Conservation (phyloP, 169 alveolate species). For the Plasmodium knowlesi region DNA sequence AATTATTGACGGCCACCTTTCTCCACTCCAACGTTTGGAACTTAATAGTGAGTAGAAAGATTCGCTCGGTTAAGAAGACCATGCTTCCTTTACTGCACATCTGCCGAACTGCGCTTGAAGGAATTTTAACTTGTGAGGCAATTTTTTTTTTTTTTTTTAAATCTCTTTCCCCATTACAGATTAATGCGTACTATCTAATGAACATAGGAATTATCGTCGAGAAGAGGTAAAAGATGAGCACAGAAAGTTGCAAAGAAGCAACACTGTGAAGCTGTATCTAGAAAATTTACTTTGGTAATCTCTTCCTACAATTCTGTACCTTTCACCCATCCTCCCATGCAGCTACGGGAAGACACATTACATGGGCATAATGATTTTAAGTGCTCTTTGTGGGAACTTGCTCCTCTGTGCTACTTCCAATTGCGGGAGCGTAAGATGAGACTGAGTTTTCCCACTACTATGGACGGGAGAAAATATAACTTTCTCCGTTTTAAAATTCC, state of each 20-base stretch:
- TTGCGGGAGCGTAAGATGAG: conserved; percentile 28
- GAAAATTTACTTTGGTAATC: not conserved
- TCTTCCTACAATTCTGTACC: not conserved
- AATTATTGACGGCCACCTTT: conserved; percentile 23
- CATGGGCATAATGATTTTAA: conserved; percentile 7
- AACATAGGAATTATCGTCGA: conserved; percentile 44
- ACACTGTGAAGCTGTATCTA: not conserved
- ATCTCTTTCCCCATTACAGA: not conserved
- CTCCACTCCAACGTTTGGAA: conserved; percentile 43
- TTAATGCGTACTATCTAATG: conserved; percentile 47
- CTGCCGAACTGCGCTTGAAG: not conserved
- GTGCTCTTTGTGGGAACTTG: conserved; percentile 33
- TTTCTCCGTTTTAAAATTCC: not conserved
- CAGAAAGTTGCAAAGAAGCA: not conserved
- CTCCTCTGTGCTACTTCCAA: conserved; percentile 24
- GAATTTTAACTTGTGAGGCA: not conserved
- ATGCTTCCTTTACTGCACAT: not conserved
- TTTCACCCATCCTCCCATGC: not conserved
- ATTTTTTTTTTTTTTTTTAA: not conserved
- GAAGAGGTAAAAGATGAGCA: conserved; percentile 14
- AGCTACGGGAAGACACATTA: conserved; percentile 24
- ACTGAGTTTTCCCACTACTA: not conserved
- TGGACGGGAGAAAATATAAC: not conserved
- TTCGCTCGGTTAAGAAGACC: not conserved
- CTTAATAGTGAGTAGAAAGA: conserved; percentile 5